These are phyloP conservation scores for Bathelium albidoporum DNA, from an alignment of 495 filamentous ascomycete genomes.

Conservation along the genomic window DNA sequence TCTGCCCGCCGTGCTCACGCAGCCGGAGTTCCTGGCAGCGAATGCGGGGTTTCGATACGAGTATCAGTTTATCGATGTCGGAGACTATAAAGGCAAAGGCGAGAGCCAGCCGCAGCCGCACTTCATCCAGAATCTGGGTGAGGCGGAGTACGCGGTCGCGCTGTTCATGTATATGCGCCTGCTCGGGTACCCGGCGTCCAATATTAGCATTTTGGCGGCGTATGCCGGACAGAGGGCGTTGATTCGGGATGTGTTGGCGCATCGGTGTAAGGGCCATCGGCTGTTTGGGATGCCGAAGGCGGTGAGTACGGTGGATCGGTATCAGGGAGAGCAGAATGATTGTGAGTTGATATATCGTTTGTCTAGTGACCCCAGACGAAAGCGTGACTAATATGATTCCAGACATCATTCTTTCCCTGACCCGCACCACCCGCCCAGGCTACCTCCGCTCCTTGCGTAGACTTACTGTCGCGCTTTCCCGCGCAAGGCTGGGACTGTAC, in stretches of 20 bases:
- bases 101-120: conserved; percentile 90
- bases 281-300: conserved; percentile 86
- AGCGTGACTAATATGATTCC: neutral
- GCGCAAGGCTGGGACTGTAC: conserved; percentile 85
- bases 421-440: conserved; percentile 78
- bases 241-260: conserved; percentile 78
- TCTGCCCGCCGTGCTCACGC: conserved; percentile 58
- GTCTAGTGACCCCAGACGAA: neutral
- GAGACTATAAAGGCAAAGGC: conserved; percentile 83
- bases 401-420: conserved; percentile 91
- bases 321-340: conserved; percentile 98
- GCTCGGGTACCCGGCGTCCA: conserved; percentile 85
- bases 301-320: conserved; percentile 94
- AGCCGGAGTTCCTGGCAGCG: conserved; percentile 63
- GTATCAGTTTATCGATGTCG: conserved; percentile 94
- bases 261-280: conserved; percentile 70
- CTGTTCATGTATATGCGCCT: conserved; percentile 97
- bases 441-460: conserved; percentile 90
- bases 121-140: conserved; percentile 93
- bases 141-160: conserved; percentile 93
- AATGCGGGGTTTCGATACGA: conserved; percentile 91
- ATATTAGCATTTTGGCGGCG: conserved; percentile 82
- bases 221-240: conserved; percentile 93
- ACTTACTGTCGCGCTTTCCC: conserved; percentile 91
- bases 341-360: conserved; percentile 48